phyloP scores from a whole-genome alignment of 768 basidiomycete species.

The Mycena pura region DNA sequence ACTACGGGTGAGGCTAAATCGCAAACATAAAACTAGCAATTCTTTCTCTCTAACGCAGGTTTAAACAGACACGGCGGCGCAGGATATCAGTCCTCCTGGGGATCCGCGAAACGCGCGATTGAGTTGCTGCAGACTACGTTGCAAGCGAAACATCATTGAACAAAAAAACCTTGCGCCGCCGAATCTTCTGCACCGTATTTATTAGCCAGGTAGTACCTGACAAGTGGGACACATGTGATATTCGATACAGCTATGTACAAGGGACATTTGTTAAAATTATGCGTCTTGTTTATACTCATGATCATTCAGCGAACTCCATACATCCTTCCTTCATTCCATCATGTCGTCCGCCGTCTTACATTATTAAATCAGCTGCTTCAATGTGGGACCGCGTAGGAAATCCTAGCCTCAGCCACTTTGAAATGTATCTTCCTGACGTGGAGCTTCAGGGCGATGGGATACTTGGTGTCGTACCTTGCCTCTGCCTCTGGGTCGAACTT shows the following conservation, averaged over 20 bases:
- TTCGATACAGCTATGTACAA: too few relatives aligned
- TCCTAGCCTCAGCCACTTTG: not conserved
- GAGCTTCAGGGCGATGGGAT: not conserved
- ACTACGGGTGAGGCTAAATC: slow-evolving; percentile 76
- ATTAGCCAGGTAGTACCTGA: too few relatives aligned
- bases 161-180: too few relatives aligned
- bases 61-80: slow-evolving; percentile 55
- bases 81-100: slow-evolving; percentile 66
- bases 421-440: slow-evolving; percentile 15
- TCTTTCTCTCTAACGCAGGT: not conserved
- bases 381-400: not conserved
- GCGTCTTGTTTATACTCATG: too few relatives aligned
- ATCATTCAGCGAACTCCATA: too few relatives aligned
- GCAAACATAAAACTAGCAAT: not conserved
- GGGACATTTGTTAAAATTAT: too few relatives aligned
- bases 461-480: not conserved
- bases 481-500: not conserved
- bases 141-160: not conserved
- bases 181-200: too few relatives aligned
- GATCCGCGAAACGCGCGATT: slow-evolving; percentile 54
- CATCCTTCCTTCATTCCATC: too few relatives aligned
- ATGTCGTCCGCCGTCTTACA: too few relatives aligned
- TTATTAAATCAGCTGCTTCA: not conserved
- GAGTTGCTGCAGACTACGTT: slow-evolving; percentile 49
- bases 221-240: too few relatives aligned